A percentile compares a stretch with the other conserved stretches of the same genome.
phyloP scores from a whole-genome alignment of 805 yeast genomes.

The Lipomyces japonicus region DNA sequence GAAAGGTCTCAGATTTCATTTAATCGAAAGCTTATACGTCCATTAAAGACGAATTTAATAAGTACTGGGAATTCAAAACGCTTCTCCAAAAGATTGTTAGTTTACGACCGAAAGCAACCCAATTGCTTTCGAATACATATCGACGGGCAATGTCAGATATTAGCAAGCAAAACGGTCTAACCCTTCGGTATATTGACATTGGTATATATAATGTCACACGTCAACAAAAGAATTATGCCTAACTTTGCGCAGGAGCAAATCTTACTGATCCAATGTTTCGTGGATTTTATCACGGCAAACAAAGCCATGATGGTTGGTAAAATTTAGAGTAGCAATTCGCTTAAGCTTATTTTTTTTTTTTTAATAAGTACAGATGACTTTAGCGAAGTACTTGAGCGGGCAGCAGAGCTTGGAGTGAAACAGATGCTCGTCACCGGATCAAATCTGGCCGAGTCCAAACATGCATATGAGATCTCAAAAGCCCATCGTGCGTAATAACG shows the following conservation, averaged over 20 bases:
- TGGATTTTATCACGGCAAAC: slow-evolving; percentile 71
- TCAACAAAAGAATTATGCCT: slow-evolving; percentile 9
- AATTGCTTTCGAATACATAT: too few relatives aligned
- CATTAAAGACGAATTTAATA: too few relatives aligned
- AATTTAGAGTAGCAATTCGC: neutral
- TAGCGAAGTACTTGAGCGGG: slow-evolving; percentile 59
- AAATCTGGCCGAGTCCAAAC: slow-evolving; percentile 58
- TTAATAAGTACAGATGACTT: slow-evolving; percentile 46
- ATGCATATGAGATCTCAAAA: slow-evolving; percentile 56
- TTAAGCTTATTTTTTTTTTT: too few relatives aligned
- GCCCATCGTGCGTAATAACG: slow-evolving; percentile 31
- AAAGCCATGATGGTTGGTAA: slow-evolving; percentile 50
- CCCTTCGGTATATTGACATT: slow-evolving; percentile 21
- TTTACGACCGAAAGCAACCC: too few relatives aligned
- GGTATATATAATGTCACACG: slow-evolving; percentile 3
- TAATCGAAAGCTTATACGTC: too few relatives aligned
- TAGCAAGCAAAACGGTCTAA: too few relatives aligned
- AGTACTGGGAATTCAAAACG: too few relatives aligned
- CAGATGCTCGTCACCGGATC: slow-evolving; percentile 82
- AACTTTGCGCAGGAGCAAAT: slow-evolving; percentile 61
- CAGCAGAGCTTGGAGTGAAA: slow-evolving; percentile 59
- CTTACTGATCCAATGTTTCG: slow-evolving; percentile 84
- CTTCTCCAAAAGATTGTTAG: too few relatives aligned
- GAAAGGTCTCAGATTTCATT: too few relatives aligned
- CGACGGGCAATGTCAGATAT: too few relatives aligned